These are phyloP conservation scores for Aquilaria agallochum DNA, from an alignment of 441 rosid species.

Conservation along the genomic window DNA sequence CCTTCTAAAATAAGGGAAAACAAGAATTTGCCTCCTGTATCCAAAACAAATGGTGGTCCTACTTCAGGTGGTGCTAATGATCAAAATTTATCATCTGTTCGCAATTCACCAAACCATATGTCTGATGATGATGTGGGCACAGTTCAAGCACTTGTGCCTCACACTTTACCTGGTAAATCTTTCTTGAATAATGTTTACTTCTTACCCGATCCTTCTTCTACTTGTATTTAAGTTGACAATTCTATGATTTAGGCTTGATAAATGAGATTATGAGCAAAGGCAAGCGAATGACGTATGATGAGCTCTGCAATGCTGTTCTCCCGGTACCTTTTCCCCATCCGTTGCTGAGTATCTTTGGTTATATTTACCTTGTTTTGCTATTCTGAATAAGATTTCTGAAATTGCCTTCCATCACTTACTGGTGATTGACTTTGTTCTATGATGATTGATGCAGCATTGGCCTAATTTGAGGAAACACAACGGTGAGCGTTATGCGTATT, in stretches of 20 bases:
- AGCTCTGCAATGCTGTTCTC: conserved; percentile 90
- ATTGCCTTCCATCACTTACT: conserved; percentile 2
- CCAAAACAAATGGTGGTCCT: conserved; percentile 67
- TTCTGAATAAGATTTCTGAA: conserved; percentile 1
- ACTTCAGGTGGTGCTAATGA: conserved; percentile 64
- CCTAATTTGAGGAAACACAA: conserved; percentile 95
- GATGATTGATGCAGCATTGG: conserved; percentile 69
- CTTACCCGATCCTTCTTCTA: not conserved
- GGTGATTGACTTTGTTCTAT: conserved; percentile 11
- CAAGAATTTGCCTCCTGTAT: conserved; percentile 35
- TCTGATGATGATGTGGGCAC: conserved; percentile 76
- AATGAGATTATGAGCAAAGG: conserved; percentile 96
- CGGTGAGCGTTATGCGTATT: conserved; percentile 97
- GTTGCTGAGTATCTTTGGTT: conserved; percentile 6
- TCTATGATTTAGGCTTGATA: conserved; percentile 50
- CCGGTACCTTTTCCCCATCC: conserved; percentile 48
- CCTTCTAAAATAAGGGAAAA: conserved; percentile 44
- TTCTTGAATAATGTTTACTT: not conserved
- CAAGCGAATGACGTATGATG: conserved; percentile 87
- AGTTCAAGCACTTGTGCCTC: conserved; percentile 50
- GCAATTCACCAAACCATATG: conserved; percentile 52
- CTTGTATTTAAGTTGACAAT: not conserved
- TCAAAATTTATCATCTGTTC: conserved; percentile 52
- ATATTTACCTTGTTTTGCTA: conserved; percentile 2
- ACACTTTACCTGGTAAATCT: conserved; percentile 72